A percentile compares a stretch with the other conserved stretches of the same genome.
phyloP scores from a whole-genome alignment of 2,329 filamentous ascomycete genomes.

The Hymenoscyphus infarciens region DNA sequence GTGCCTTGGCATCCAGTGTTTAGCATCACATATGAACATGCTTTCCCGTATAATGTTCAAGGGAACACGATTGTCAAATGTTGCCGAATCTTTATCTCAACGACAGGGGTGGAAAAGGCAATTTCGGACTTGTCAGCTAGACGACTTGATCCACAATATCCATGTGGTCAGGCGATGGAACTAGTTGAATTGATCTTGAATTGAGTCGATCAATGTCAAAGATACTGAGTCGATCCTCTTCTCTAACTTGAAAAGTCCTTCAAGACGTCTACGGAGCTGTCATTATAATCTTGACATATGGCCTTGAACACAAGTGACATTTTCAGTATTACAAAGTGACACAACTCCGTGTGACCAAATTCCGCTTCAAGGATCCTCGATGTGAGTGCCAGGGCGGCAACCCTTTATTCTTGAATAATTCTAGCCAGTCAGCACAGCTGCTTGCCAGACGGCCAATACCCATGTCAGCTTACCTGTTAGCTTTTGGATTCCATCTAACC shows the following conservation, averaged over 20 bases:
- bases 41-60: neutral
- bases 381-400: neutral
- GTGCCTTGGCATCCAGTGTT: neutral
- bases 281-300: neutral
- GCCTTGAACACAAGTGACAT: neutral
- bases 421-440: neutral
- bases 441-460: neutral
- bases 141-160: neutral
- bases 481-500: neutral
- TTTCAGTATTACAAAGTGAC: neutral
- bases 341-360: neutral
- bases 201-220: neutral
- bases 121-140: neutral
- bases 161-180: conserved; percentile 1
- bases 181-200: neutral
- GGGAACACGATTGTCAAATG: neutral
- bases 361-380: neutral
- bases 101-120: neutral
- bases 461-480: neutral
- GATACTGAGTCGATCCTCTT: neutral
- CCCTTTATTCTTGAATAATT: neutral
- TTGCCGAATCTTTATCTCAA: neutral
- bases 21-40: neutral
- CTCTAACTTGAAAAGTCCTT: conserved; percentile 1
- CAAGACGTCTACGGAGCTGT: neutral